phyloP scores from a whole-genome alignment of 805 yeast species.

The Wickerhamiella kurtzmanii region DNA sequence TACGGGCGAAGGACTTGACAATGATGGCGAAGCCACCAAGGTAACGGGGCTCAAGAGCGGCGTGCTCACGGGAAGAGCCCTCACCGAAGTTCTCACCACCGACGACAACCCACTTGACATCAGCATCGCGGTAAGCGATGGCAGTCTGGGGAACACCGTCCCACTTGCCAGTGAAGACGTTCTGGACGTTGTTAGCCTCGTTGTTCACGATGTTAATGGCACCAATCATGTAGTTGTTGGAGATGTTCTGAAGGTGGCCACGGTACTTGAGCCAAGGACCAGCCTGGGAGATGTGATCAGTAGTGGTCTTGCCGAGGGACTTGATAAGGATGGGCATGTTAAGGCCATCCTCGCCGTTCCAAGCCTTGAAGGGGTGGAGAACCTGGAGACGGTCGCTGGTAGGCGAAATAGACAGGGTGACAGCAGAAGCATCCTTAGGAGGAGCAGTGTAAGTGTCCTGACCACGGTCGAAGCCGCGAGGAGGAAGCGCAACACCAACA shows the following conservation, averaged over 20 bases:
- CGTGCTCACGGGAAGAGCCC: slow-evolving; percentile 99
- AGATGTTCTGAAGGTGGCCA: slow-evolving; percentile 97
- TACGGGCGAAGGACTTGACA: slow-evolving; percentile 95
- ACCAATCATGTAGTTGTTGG: slow-evolving; percentile 99
- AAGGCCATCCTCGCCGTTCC: slow-evolving; percentile 91
- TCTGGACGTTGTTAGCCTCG: slow-evolving; percentile 82
- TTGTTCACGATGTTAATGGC: slow-evolving; percentile 94
- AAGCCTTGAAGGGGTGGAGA: slow-evolving; percentile 83
- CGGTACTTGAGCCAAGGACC: slow-evolving; percentile 99
- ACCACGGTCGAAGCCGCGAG: slow-evolving; percentile 83
- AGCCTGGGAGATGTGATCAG: slow-evolving; percentile 99
- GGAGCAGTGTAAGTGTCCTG: slow-evolving; percentile 94
- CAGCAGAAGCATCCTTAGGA: slow-evolving; percentile 69
- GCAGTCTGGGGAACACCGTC: slow-evolving; percentile 96
- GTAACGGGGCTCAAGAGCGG: slow-evolving; percentile 98
- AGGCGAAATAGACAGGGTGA: slow-evolving; percentile 69
- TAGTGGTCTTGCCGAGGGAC: slow-evolving; percentile 94
- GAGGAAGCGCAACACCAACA: slow-evolving; percentile 80
- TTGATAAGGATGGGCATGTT: slow-evolving; percentile 89
- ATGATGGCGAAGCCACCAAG: slow-evolving; percentile 96
- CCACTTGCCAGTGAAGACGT: slow-evolving; percentile 83
- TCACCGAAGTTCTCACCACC: slow-evolving; percentile 99
- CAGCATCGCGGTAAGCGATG: slow-evolving; percentile 83
- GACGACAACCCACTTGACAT: slow-evolving; percentile 89
- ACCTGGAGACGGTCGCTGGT: slow-evolving; percentile 91